A percentile compares a stretch with the other conserved stretches of the same genome.
phyloP scores from a whole-genome alignment of 257 asterid species.

The Nicotiana undulata region DNA sequence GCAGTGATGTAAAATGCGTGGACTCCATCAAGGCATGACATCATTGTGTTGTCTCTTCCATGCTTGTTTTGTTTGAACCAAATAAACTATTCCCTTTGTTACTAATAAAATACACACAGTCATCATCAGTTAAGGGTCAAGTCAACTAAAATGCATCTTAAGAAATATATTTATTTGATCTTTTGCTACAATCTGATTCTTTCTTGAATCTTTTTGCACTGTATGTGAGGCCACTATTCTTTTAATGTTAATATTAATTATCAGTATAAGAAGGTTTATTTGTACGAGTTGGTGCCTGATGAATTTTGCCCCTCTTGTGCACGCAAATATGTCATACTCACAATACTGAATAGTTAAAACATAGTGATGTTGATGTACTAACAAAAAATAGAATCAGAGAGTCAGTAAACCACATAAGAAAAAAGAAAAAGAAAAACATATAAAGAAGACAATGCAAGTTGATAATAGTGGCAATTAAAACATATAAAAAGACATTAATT shows the following conservation, averaged over 20 bases:
- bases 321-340: neutral
- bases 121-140: neutral
- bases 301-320: neutral
- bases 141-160: neutral
- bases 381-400: neutral
- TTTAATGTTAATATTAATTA: too few species aligned
- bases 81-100: neutral
- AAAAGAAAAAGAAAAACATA: neutral
- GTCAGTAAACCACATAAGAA: neutral
- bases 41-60: neutral
- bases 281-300: neutral
- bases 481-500: too few species aligned
- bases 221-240: neutral
- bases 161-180: neutral
- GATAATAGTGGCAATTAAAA: too few species aligned
- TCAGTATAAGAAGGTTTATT: neutral
- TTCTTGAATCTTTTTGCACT: neutral
- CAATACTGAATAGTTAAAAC: neutral
- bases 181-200: neutral
- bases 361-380: neutral
- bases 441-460: too few species aligned
- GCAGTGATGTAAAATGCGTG: neutral
- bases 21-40: neutral
- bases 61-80: neutral
- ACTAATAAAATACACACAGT: neutral